Percentiles rank a stretch among this genome's conserved stretches.
Evolutionary conservation across 495 filamentous ascomycete species (phyloP).

Genomic region (Viridothelium virens): DNA sequence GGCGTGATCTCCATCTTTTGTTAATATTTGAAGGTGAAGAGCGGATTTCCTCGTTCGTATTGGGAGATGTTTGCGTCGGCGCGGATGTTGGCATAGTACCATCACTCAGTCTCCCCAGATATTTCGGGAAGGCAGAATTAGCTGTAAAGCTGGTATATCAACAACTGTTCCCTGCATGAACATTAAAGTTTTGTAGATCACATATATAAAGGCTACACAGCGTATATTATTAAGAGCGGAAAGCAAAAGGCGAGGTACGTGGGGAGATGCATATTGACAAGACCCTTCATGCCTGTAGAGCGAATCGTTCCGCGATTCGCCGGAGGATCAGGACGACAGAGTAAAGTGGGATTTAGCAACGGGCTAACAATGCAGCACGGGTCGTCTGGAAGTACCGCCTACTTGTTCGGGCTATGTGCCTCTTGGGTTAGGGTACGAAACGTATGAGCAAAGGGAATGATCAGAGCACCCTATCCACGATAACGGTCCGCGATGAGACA

Average conservation of each 20-base stretch:
- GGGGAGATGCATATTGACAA: background rate
- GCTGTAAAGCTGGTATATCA: background rate
- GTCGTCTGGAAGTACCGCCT: background rate
- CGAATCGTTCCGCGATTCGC: background rate
- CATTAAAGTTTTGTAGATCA: background rate
- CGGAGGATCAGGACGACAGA: background rate
- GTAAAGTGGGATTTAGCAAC: background rate
- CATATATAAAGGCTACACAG: background rate
- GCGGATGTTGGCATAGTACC: background rate
- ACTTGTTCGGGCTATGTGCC: background rate
- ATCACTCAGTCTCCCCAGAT: background rate
- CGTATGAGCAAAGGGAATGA: background rate
- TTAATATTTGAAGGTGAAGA: background rate
- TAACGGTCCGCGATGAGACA: background rate
- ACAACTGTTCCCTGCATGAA: background rate
- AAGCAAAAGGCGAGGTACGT: background rate
- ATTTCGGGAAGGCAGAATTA: background rate
- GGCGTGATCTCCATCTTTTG: conserved; percentile 5
- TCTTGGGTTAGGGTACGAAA: background rate
- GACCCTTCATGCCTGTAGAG: background rate
- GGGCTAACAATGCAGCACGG: background rate
- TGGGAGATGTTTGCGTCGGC: background rate
- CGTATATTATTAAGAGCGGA: background rate
- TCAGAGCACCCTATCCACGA: background rate
- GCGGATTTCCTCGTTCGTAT: background rate